phyloP scores from a whole-genome alignment of 2,329 filamentous ascomycete species.

The Scolecobasidium constrictum region DNA sequence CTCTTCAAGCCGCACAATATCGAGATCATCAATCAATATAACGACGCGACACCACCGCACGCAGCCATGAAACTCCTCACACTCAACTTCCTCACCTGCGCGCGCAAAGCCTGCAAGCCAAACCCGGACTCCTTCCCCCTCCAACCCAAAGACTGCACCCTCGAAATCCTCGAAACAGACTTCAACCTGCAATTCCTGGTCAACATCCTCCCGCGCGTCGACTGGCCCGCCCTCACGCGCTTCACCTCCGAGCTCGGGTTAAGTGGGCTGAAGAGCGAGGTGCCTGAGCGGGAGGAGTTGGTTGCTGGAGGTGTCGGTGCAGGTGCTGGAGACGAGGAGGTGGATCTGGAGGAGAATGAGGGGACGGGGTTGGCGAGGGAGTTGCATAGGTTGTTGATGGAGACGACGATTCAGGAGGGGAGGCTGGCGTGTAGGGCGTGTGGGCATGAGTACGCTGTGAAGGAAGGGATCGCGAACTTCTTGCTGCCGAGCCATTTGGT shows the following conservation, averaged over 20 bases:
- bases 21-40: too few species aligned
- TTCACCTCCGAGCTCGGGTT: slow-evolving; percentile 61
- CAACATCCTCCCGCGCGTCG: slow-evolving; percentile 77
- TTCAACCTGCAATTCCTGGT: slow-evolving; percentile 69
- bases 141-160: slow-evolving; percentile 83
- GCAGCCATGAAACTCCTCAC: slow-evolving; percentile 79
- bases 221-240: slow-evolving; percentile 71
- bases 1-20: too few species aligned
- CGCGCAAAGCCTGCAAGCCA: slow-evolving; percentile 87
- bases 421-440: slow-evolving; percentile 86
- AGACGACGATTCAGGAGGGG: slow-evolving; percentile 83
- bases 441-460: slow-evolving; percentile 85
- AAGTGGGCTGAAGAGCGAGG: slow-evolving; percentile 11
- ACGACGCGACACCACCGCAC: too few species aligned
- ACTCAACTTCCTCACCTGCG: slow-evolving; percentile 93
- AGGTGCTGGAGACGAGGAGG: slow-evolving; percentile 46
- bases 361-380: slow-evolving; percentile 60
- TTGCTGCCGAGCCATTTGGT: slow-evolving; percentile 87
- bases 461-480: slow-evolving; percentile 96
- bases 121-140: slow-evolving; percentile 73
- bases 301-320: slow-evolving; percentile 2
- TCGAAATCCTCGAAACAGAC: slow-evolving; percentile 74
- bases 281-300: slow-evolving; percentile 18
- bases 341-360: slow-evolving; percentile 28
- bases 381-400: slow-evolving; percentile 69